phyloP scores from a whole-genome alignment of 2,329 filamentous ascomycete species.

The Ophiognomonia clavigignenti-juglandacearum region DNA sequence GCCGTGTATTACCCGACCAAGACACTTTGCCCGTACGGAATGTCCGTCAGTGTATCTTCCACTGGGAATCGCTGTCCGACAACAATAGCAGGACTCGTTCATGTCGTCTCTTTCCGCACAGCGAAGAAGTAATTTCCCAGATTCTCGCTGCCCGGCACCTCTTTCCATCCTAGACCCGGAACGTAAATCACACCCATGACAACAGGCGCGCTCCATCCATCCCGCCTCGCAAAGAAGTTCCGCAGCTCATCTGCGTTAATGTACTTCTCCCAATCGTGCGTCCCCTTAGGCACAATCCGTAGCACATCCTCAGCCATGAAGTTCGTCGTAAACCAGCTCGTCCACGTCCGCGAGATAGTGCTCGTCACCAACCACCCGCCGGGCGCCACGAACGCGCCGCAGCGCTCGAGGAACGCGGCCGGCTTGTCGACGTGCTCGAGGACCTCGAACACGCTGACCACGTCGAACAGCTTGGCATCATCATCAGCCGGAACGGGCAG shows the following conservation, averaged over 20 bases:
- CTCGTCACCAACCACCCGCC: slow-evolving; percentile 91
- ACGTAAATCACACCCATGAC: slow-evolving; percentile 85
- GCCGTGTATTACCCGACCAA: too few relatives aligned
- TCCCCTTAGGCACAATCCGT: slow-evolving; percentile 83
- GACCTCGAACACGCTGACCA: slow-evolving; percentile 89
- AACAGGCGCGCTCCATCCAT: slow-evolving; percentile 54
- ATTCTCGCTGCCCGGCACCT: slow-evolving; percentile 74
- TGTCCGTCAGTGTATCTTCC: too few relatives aligned
- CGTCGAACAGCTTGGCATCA: slow-evolving; percentile 56
- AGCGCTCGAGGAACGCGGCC: slow-evolving; percentile 65
- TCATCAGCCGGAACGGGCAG: slow-evolving; percentile 39
- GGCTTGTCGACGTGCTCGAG: slow-evolving; percentile 85
- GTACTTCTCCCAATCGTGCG: slow-evolving; percentile 96
- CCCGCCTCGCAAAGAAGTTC: slow-evolving; percentile 45
- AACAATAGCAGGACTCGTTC: too few relatives aligned
- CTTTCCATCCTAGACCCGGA: slow-evolving; percentile 84
- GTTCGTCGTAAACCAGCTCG: slow-evolving; percentile 89
- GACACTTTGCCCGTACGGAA: too few relatives aligned
- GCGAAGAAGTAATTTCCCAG: slow-evolving; percentile 97
- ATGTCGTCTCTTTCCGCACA: slow-evolving; percentile 46
- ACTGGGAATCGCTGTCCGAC: too few relatives aligned
- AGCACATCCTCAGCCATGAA: slow-evolving; percentile 84
- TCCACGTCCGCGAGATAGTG: slow-evolving; percentile 86
- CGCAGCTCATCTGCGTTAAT: slow-evolving; percentile 79
- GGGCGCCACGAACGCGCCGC: slow-evolving; percentile 73